A percentile compares a stretch with the other conserved stretches of the same genome.
Conservation (phyloP, 2,329 filamentous ascomycete species). For the Colletotrichum cuscutae region DNA sequence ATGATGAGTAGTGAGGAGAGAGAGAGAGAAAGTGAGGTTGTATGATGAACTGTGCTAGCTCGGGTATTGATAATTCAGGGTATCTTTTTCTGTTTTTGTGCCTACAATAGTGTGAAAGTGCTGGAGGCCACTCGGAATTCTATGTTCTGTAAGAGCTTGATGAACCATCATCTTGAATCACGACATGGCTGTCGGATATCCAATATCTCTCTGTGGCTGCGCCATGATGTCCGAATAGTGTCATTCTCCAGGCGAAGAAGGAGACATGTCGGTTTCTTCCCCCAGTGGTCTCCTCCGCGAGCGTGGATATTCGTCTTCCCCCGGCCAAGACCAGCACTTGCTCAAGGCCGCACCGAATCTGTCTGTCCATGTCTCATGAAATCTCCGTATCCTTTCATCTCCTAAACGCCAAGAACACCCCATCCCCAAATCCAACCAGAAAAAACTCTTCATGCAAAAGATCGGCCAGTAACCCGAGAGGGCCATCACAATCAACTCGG, state of each 20-base stretch:
- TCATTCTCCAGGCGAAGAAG: not conserved
- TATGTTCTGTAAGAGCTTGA: not conserved
- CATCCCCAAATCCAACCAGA: not conserved
- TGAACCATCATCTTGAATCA: not conserved
- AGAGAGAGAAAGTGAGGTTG: not conserved
- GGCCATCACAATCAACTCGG: no score
- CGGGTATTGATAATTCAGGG: not conserved
- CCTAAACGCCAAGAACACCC: constrained; percentile 7
- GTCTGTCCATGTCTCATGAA: not conserved
- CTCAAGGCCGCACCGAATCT: constrained; percentile 19
- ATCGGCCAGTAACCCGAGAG: no score
- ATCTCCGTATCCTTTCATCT: not conserved
- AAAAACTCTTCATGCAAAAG: not conserved
- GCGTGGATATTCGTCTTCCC: not conserved
- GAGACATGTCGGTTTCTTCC: not conserved
- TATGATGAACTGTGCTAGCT: not conserved
- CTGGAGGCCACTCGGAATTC: no score
- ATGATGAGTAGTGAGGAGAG: not conserved
- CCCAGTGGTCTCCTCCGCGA: not conserved
- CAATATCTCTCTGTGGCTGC: not conserved
- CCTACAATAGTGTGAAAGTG: not conserved
- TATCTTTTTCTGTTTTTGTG: not conserved
- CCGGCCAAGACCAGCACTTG: constrained; percentile 31
- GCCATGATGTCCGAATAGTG: not conserved
- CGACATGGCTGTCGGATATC: not conserved